These are phyloP conservation scores for Hypholoma sublateritium DNA, from an alignment of 768 basidiomycete genomes.

Conservation along the genomic window DNA sequence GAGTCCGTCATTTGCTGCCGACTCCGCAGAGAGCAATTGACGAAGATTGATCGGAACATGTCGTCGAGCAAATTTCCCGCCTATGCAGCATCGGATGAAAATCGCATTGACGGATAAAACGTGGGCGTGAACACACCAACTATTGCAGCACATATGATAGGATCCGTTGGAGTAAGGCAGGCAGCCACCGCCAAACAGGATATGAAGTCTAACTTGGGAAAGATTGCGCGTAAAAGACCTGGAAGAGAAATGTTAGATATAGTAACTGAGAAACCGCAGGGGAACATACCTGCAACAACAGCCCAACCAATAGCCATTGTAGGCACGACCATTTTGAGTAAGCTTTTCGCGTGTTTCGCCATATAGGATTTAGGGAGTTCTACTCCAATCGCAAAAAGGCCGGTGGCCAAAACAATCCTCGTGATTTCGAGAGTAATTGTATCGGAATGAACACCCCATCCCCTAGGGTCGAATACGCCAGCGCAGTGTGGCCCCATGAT, in stretches of 20 bases:
- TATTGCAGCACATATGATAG: conserved; percentile 86
- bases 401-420: conserved; percentile 85
- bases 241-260: not conserved
- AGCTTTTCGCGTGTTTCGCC: conserved; percentile 70
- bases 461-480: conserved; percentile 72
- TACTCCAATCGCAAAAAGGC: conserved; percentile 93
- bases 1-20: conserved; percentile 93
- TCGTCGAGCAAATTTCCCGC: conserved; percentile 66
- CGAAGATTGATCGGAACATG: conserved; percentile 78
- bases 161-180: conserved; percentile 92
- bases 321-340: conserved; percentile 71
- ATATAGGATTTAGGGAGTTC: conserved; percentile 90
- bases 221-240: conserved; percentile 72
- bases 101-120: not conserved
- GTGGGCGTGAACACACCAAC: conserved; percentile 45
- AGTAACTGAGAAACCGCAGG: not conserved
- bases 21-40: conserved; percentile 82
- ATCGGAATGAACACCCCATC: conserved; percentile 58
- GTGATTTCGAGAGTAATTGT: conserved; percentile 83
- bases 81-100: conserved; percentile 30
- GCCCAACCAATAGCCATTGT: conserved; percentile 91
- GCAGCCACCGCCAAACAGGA: conserved; percentile 86
- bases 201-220: conserved; percentile 70
- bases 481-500: conserved; percentile 73
- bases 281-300: conserved; percentile 59